phyloP scores from a whole-genome alignment of 495 filamentous ascomycete species.

The Neurospora tetraspora region DNA sequence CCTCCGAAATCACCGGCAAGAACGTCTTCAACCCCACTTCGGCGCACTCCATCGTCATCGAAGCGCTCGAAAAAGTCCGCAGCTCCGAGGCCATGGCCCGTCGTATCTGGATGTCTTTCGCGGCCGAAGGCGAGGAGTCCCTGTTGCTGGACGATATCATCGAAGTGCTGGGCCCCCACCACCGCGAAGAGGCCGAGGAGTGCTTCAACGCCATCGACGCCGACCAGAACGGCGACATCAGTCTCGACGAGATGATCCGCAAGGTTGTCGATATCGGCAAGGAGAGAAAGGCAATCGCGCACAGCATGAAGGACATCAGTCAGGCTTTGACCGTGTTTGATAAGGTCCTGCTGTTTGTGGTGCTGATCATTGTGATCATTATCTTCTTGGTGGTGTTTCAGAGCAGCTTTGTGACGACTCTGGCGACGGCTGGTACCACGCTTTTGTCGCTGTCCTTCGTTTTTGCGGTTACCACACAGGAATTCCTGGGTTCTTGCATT shows the following conservation, averaged over 20 bases:
- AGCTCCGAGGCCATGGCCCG: constrained; percentile 82
- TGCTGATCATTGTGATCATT: constrained; percentile 70
- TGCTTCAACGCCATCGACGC: constrained; percentile 70
- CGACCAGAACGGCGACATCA: constrained; percentile 89
- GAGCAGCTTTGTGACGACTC: constrained; percentile 70
- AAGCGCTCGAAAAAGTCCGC: constrained; percentile 73
- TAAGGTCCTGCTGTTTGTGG: constrained; percentile 66
- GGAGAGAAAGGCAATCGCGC: constrained; percentile 72
- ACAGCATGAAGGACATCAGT: constrained; percentile 94
- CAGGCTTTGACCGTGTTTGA: constrained; percentile 89
- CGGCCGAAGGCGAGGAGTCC: constrained; percentile 74
- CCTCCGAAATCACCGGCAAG: constrained; percentile 88
- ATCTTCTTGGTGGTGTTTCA: constrained; percentile 88
- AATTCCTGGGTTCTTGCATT: constrained; percentile 91
- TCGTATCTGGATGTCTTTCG: constrained; percentile 97
- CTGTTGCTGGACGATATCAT: constrained; percentile 71
- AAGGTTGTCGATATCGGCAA: constrained; percentile 74
- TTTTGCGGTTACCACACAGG: constrained; percentile 82
- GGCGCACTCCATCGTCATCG: constrained; percentile 76
- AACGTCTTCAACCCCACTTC: constrained; percentile 85
- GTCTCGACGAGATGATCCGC: constrained; percentile 89
- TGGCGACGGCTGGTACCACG: constrained; percentile 91
- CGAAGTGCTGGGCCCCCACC: constrained; percentile 72
- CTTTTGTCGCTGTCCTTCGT: constrained; percentile 90
- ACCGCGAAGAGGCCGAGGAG: constrained; percentile 67